Evolutionary conservation across 768 basidiomycete genomes (phyloP).

Genomic region (button mushroom (Agaricus bisporus)): DNA sequence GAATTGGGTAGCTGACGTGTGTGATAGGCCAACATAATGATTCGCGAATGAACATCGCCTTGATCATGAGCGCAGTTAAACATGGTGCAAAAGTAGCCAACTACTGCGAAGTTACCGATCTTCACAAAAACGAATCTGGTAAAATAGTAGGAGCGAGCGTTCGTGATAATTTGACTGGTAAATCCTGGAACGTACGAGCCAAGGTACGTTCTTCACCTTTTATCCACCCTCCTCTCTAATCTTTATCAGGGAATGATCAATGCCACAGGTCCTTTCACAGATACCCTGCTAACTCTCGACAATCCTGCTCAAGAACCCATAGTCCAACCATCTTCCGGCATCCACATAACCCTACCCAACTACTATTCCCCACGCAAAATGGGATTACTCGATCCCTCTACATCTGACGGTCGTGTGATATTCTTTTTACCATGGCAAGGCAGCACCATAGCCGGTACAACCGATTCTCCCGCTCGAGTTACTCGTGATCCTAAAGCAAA

Average conservation of each 20-base stretch:
- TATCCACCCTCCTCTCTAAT: background rate
- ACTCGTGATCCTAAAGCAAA: constrained; percentile 69
- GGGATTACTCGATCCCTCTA: constrained; percentile 93
- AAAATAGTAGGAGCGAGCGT: constrained; percentile 72
- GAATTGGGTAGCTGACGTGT: background rate
- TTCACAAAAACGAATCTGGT: constrained; percentile 63
- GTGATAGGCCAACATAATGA: constrained; percentile 91
- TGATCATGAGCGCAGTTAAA: constrained; percentile 92
- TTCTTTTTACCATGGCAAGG: constrained; percentile 99
- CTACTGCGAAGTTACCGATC: constrained; percentile 77
- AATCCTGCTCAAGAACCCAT: constrained; percentile 74
- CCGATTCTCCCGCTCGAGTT: constrained; percentile 76
- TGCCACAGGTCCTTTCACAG: constrained; percentile 93
- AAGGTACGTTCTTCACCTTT: constrained; percentile 40
- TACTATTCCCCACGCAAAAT: constrained; percentile 95
- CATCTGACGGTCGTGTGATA: constrained; percentile 94
- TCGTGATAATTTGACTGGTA: constrained; percentile 76
- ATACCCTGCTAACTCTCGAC: constrained; percentile 79
- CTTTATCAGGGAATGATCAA: constrained; percentile 77
- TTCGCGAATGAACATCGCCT: constrained; percentile 94
- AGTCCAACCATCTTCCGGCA: constrained; percentile 87
- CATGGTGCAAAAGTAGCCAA: constrained; percentile 85
- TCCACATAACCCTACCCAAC: constrained; percentile 94
- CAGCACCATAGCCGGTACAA: constrained; percentile 95
- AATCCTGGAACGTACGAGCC: constrained; percentile 76